Evolutionary conservation across 1,284 basidiomycete species (phyloP).

Genomic region (Mycosarcoma mackinlayi): DNA sequence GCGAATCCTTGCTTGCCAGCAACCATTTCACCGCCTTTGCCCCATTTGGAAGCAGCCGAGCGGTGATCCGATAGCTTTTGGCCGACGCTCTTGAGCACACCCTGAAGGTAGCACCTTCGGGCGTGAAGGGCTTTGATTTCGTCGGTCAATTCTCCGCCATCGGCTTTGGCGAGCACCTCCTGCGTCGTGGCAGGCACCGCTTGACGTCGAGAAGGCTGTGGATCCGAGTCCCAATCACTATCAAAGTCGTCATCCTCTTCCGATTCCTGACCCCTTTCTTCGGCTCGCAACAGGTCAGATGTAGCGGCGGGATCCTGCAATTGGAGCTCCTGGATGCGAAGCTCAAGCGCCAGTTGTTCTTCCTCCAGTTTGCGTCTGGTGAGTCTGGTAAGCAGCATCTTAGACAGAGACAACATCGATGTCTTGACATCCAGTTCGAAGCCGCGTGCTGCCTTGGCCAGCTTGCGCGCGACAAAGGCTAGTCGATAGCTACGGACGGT

Average conservation of each 20-base stretch:
- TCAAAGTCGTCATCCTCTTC: conserved; percentile 45
- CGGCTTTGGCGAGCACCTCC: neutral
- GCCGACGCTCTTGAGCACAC: conserved; percentile 24
- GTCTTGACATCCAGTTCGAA: conserved; percentile 74
- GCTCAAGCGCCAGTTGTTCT: conserved; percentile 60
- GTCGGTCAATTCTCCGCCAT: conserved; percentile 12
- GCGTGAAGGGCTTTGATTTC: conserved; percentile 74
- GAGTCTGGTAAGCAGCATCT: conserved; percentile 78
- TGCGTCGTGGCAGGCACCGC: neutral
- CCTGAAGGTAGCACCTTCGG: conserved; percentile 28
- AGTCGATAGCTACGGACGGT: conserved; percentile 74
- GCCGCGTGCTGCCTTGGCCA: conserved; percentile 80
- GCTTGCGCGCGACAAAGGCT: conserved; percentile 77
- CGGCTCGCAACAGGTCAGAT: conserved; percentile 13
- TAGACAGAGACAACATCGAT: conserved; percentile 72
- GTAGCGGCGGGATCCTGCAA: conserved; percentile 6
- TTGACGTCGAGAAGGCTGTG: neutral
- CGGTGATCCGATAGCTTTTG: conserved; percentile 61
- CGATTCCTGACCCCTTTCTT: conserved; percentile 45
- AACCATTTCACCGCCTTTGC: conserved; percentile 20
- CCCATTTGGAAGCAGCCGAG: conserved; percentile 1
- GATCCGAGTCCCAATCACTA: conserved; percentile 31
- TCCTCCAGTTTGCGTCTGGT: conserved; percentile 78
- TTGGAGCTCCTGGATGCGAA: conserved; percentile 71
- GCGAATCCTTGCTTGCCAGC: conserved; percentile 59